A percentile compares a stretch with the other conserved stretches of the same genome.
These are phyloP conservation scores for Cerrena zonata DNA, from an alignment of 1,284 basidiomycete species.

Conservation along the genomic window DNA sequence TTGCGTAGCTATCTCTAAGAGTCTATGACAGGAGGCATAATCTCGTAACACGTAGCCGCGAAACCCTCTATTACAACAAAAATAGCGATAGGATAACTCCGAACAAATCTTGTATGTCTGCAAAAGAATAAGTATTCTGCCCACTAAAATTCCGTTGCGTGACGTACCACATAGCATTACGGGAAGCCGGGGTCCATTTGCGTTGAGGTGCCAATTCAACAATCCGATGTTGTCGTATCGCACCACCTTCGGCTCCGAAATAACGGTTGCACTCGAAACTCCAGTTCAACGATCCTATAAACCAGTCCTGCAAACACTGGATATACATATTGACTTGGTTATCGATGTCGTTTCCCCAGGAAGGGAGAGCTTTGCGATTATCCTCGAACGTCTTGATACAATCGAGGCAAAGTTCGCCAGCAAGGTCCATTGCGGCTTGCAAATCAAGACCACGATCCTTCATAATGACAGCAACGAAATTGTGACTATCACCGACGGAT, in stretches of 20 bases:
- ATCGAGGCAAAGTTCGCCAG: slow-evolving; percentile 29
- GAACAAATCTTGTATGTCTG: too few relatives aligned
- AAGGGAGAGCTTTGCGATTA: slow-evolving; percentile 25
- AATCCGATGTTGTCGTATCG: slow-evolving; percentile 26
- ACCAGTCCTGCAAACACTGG: slow-evolving; percentile 30
- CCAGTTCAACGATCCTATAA: slow-evolving; percentile 33
- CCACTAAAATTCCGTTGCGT: too few relatives aligned
- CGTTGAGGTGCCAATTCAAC: slow-evolving; percentile 22
- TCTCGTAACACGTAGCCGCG: too few relatives aligned
- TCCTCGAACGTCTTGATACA: slow-evolving; percentile 28
- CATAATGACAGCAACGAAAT: slow-evolving; percentile 32
- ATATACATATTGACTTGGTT: slow-evolving; percentile 27
- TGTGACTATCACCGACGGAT: slow-evolving; percentile 33
- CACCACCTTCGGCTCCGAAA: slow-evolving; percentile 27
- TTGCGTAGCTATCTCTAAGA: too few relatives aligned
- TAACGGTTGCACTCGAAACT: slow-evolving; percentile 33
- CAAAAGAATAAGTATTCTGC: too few relatives aligned
- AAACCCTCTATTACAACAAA: too few relatives aligned
- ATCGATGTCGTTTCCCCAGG: slow-evolving; percentile 29
- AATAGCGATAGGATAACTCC: too few relatives aligned
- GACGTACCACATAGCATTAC: too few relatives aligned
- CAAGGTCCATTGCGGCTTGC: slow-evolving; percentile 32
- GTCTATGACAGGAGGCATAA: too few relatives aligned
- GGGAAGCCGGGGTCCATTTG: too few relatives aligned
- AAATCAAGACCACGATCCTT: slow-evolving; percentile 24